Evolutionary conservation across 208 protist species (phyloP).

Genomic region (Dictyostelium gargantuum): DNA sequence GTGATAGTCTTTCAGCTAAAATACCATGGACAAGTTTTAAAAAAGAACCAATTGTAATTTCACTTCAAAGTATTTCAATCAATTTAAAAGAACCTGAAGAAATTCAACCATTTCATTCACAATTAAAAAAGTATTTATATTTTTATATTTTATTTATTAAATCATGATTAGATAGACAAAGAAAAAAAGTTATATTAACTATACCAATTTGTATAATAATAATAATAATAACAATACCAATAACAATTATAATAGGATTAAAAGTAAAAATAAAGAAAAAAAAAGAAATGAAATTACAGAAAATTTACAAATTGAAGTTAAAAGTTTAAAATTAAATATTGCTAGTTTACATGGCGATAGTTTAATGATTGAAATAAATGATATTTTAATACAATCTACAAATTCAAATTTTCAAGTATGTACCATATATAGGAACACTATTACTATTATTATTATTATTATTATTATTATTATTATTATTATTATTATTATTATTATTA

Average conservation of each 20-base stretch:
- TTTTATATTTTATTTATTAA: background rate
- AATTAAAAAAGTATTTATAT: conserved; percentile 42
- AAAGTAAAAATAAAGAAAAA: conserved; percentile 54
- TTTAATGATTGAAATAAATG: conserved; percentile 32
- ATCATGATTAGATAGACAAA: too few relatives aligned
- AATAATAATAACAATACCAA: background rate
- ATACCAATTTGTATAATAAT: background rate
- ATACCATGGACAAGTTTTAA: conserved; percentile 38
- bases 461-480: too few relatives aligned
- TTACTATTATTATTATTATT: too few relatives aligned
- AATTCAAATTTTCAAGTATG: conserved; percentile 52
- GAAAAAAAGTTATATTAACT: too few relatives aligned
- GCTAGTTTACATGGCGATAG: background rate
- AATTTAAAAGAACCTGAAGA: conserved; percentile 43
- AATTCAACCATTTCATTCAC: conserved; percentile 11
- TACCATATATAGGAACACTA: too few relatives aligned
- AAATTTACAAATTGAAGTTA: conserved; percentile 54
- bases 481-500: background rate
- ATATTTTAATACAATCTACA: conserved; percentile 50
- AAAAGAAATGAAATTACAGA: conserved; percentile 66
- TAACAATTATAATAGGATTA: background rate
- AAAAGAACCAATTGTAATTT: conserved; percentile 38
- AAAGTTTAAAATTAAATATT: conserved; percentile 20
- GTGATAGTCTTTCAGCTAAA: conserved; percentile 14
- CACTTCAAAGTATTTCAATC: conserved; percentile 12